Evolutionary conservation across 1,139 yeast genomes (phyloP).

Genomic region (Sugiyamaella castrensis): DNA sequence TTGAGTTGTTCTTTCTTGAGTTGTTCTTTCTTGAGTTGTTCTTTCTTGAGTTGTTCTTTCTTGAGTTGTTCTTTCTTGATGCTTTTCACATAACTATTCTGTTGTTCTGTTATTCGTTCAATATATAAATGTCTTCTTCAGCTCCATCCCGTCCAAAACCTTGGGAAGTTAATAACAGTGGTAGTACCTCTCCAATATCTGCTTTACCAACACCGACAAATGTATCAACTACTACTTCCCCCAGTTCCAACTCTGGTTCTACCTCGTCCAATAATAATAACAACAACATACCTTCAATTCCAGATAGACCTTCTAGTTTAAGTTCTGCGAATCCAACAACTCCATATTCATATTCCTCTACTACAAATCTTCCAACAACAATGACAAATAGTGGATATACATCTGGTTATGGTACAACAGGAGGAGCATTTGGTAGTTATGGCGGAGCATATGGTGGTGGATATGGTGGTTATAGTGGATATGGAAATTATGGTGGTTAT

Average conservation of each 20-base stretch:
- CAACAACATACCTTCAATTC: constrained; percentile 27
- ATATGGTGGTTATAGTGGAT: constrained; percentile 23
- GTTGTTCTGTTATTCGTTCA: too few species aligned
- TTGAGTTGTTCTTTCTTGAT: too few species aligned
- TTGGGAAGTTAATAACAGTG: constrained; percentile 56
- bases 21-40: too few species aligned
- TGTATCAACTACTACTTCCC: constrained; percentile 21
- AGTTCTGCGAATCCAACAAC: constrained; percentile 27
- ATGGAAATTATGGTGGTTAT: constrained; percentile 27
- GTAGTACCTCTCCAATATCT: constrained; percentile 20
- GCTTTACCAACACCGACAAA: constrained; percentile 22
- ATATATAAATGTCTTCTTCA: constrained; percentile 2
- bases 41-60: too few species aligned
- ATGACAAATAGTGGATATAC: constrained; percentile 20
- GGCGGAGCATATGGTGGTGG: constrained; percentile 23
- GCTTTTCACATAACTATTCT: too few species aligned
- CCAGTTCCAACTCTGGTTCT: constrained; percentile 17
- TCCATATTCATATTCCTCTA: constrained; percentile 23
- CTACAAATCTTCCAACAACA: constrained; percentile 20
- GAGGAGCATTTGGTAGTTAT: constrained; percentile 18
- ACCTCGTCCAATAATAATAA: constrained; percentile 18
- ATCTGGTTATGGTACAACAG: constrained; percentile 21
- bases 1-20: too few species aligned
- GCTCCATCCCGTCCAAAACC: constrained; percentile 69
- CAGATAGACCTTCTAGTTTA: constrained; percentile 31